Base-by-base conservation (phyloP, 495 filamentous ascomycete genomes). In the Penicillium angulare region DNA sequence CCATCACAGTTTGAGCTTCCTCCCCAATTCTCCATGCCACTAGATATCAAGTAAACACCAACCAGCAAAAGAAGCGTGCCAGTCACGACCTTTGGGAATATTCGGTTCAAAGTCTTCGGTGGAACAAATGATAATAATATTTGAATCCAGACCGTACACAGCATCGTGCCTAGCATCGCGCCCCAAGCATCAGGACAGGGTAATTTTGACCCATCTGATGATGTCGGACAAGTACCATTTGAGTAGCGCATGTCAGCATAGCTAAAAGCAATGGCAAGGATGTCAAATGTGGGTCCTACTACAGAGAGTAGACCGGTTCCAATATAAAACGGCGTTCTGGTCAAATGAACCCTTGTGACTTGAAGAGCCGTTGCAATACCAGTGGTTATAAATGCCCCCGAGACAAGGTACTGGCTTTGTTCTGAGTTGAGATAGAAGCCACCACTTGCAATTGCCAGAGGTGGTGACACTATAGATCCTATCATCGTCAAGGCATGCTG, bases 11-110 rank as follows among this genome's bases (percentile, higher is more conserved):
- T 69, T 0, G 70, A 74, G 38, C 89, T 87, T 20, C 89, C 89
- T 5, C 86, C 85, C 89, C 89, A 92, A 64, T 86, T 80, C 63
- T 86, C 66, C 67, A 93, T 87, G 3, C 87, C 88, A 33, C 80
- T 81, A 43, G 83, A 61, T 55, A 95, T 87, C n/a, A 92, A 69
- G 39, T 79, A 73, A 42, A 90, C 79, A 33, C 88, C 83, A 16
- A 87, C 82, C 36, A 90, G 79, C 59, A 85, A 79, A 20, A 90
- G 83, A 0, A 87, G 88, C 12, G 72, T 86, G 7, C 88, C 89
- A 2, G 89, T 95, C 31, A 93, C 88, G 32, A 93, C 77, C 8
- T 88, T 90, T 27, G 89, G 88, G 65, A 93, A 92, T 45, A 92
- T 77, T 52, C 78, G 82, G 60, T 89, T 79, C 24, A 93, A 73